phyloP scores from a whole-genome alignment of 2,329 filamentous ascomycete species.

The Fusarium decemcellulare region DNA sequence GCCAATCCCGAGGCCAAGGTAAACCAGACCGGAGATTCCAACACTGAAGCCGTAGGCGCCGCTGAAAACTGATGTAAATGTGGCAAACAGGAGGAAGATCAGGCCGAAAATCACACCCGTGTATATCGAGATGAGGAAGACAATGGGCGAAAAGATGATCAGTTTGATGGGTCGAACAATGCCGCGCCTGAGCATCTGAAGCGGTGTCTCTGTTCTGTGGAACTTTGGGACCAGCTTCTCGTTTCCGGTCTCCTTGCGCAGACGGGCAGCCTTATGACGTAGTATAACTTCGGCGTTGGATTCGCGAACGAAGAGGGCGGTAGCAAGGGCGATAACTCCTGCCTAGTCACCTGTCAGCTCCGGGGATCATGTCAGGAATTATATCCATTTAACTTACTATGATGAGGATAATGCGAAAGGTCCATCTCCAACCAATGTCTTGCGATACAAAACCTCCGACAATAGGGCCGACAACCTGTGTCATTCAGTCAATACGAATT shows the following conservation, averaged over 20 bases:
- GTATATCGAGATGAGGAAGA: slow-evolving; percentile 60
- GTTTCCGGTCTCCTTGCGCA: slow-evolving; percentile 35
- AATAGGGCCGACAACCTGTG: slow-evolving; percentile 44
- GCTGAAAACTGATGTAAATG: slow-evolving; percentile 55
- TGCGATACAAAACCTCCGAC: slow-evolving; percentile 63
- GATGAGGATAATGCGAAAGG: slow-evolving; percentile 65
- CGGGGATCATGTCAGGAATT: too few relatives aligned
- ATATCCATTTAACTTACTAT: slow-evolving; percentile 11
- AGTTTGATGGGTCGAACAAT: slow-evolving; percentile 60
- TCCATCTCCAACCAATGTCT: slow-evolving; percentile 65
- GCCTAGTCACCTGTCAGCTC: not conserved
- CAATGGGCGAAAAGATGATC: slow-evolving; percentile 67
- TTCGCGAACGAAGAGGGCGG: slow-evolving; percentile 46
- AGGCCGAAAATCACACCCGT: slow-evolving; percentile 54
- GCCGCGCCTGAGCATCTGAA: slow-evolving; percentile 49
- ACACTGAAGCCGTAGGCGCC: slow-evolving; percentile 51
- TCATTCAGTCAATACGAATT: accelerated
- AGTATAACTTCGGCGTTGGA: slow-evolving; percentile 38
- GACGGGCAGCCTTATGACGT: not conserved
- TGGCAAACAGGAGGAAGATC: slow-evolving; percentile 55
- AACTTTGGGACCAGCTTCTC: slow-evolving; percentile 27
- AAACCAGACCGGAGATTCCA: slow-evolving; percentile 54
- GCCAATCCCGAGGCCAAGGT: slow-evolving; percentile 64
- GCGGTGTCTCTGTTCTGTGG: slow-evolving; percentile 18
- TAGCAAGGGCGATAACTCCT: not conserved